These are phyloP conservation scores for Aspergillus ellipticus DNA, from an alignment of 495 filamentous ascomycete genomes.

Conservation along the genomic window DNA sequence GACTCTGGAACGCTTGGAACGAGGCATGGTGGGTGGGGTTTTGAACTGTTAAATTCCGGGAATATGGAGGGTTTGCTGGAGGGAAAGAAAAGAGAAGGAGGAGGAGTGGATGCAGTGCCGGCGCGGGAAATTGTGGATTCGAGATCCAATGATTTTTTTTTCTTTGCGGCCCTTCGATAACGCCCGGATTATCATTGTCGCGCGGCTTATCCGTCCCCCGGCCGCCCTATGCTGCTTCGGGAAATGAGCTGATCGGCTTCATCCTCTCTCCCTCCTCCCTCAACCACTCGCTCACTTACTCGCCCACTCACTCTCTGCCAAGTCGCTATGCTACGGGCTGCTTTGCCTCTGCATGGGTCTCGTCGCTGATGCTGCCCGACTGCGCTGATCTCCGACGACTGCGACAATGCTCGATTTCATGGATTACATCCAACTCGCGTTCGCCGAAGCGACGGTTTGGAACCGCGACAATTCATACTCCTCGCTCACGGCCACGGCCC, in stretches of 20 bases:
- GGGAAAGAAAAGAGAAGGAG: background rate
- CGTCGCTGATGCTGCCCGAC: background rate
- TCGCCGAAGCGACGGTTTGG: constrained; percentile 83
- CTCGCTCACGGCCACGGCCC: constrained; percentile 78
- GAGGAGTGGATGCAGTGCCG: constrained; percentile 10
- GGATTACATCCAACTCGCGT: constrained; percentile 93
- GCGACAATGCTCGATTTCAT: constrained; percentile 89
- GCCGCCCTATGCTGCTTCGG: constrained; percentile 25
- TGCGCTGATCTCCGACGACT: background rate
- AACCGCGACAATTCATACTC: constrained; percentile 91
- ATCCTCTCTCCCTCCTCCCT: background rate
- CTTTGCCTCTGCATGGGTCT: background rate
- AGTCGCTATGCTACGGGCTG: background rate
- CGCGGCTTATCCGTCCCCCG: constrained; percentile 37
- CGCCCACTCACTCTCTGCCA: too few relatives aligned
- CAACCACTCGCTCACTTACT: background rate
- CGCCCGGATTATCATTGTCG: constrained; percentile 35
- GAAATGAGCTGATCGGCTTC: constrained; percentile 31
- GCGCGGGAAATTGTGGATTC: constrained; percentile 11
- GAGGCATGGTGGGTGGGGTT: constrained; percentile 71
- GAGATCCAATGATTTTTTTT: constrained; percentile 19
- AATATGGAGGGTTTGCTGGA: background rate
- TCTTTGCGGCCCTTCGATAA: constrained; percentile 43
- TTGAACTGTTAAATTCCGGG: too few relatives aligned
- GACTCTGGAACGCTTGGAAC: constrained; percentile 87